A percentile compares a stretch with the other conserved stretches of the same genome.
Evolutionary conservation across 768 basidiomycete genomes (phyloP).

Genomic region (Postia placenta): DNA sequence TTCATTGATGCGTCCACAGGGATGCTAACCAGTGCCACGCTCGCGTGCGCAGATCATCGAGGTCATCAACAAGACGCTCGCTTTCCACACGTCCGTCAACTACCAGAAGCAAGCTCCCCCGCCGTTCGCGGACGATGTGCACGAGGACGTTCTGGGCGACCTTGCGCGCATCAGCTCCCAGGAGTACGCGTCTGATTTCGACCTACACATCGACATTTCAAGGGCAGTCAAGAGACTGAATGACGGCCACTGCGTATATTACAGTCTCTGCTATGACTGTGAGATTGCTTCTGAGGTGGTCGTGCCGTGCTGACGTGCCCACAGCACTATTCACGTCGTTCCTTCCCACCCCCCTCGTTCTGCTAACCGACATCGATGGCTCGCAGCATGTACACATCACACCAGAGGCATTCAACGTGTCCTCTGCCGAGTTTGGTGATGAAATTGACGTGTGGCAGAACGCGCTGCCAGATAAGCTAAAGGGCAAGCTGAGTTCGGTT

Average conservation of each 20-base stretch:
- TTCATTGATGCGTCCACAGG: no score
- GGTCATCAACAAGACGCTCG: slow-evolving; percentile 49
- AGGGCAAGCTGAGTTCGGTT: slow-evolving; percentile 41
- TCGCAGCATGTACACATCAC: slow-evolving; percentile 45
- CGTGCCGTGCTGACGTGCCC: no score
- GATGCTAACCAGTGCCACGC: neutral
- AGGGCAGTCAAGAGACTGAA: slow-evolving; percentile 47
- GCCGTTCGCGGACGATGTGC: slow-evolving; percentile 49
- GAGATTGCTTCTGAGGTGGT: slow-evolving; percentile 17
- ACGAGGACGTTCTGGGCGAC: slow-evolving; percentile 48
- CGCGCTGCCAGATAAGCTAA: slow-evolving; percentile 37
- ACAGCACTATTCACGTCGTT: slow-evolving; percentile 30
- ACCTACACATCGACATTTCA: slow-evolving; percentile 50
- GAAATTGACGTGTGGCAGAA: slow-evolving; percentile 52
- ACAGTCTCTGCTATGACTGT: slow-evolving; percentile 53
- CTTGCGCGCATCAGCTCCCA: slow-evolving; percentile 39
- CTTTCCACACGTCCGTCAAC: slow-evolving; percentile 59
- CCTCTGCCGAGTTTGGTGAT: slow-evolving; percentile 42
- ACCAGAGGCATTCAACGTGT: slow-evolving; percentile 45
- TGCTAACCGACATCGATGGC: slow-evolving; percentile 39
- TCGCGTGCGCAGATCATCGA: slow-evolving; percentile 39
- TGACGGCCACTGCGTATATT: slow-evolving; percentile 54
- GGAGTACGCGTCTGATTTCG: slow-evolving; percentile 44
- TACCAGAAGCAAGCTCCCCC: slow-evolving; percentile 50
- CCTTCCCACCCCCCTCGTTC: slow-evolving; percentile 42